A percentile compares a stretch with the other conserved stretches of the same genome.
phyloP scores from a whole-genome alignment of 139 green algal species.

The Chlorella sp. region DNA sequence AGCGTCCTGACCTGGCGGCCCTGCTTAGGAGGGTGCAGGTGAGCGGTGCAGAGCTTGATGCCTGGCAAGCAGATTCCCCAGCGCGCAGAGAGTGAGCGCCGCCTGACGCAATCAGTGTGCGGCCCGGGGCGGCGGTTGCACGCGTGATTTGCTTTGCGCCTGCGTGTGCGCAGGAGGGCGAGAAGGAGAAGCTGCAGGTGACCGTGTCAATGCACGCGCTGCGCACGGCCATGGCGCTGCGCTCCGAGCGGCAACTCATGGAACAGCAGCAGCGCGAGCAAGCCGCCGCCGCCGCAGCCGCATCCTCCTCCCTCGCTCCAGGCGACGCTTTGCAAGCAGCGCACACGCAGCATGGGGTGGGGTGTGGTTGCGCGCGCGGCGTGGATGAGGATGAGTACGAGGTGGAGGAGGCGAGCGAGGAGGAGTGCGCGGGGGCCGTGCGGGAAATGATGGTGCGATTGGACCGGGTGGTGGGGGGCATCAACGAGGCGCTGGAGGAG shows the following conservation, averaged over 20 bases:
- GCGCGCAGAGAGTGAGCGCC: background rate
- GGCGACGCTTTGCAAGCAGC: too few species aligned
- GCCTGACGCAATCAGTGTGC: background rate
- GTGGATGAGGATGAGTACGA: background rate
- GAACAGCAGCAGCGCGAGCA: background rate
- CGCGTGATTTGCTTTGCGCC: background rate
- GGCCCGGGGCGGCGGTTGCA: background rate
- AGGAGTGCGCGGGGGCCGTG: background rate
- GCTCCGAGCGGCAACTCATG: background rate
- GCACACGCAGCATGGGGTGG: too few species aligned
- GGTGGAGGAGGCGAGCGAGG: background rate
- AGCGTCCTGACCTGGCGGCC: background rate
- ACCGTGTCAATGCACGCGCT: background rate
- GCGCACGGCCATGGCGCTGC: background rate
- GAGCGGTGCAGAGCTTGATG: background rate
- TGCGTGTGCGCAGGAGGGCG: background rate
- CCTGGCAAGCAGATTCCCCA: background rate
- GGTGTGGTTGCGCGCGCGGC: too few species aligned
- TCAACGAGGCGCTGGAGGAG: background rate
- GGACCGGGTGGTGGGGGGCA: background rate
- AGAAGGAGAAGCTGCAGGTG: background rate
- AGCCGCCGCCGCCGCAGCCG: too few species aligned
- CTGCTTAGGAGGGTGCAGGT: background rate
- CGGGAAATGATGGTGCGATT: background rate
- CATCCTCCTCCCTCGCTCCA: too few species aligned